phyloP scores from a whole-genome alignment of 1,139 yeast genomes.

The Scheffersomyces cryptocercus region DNA sequence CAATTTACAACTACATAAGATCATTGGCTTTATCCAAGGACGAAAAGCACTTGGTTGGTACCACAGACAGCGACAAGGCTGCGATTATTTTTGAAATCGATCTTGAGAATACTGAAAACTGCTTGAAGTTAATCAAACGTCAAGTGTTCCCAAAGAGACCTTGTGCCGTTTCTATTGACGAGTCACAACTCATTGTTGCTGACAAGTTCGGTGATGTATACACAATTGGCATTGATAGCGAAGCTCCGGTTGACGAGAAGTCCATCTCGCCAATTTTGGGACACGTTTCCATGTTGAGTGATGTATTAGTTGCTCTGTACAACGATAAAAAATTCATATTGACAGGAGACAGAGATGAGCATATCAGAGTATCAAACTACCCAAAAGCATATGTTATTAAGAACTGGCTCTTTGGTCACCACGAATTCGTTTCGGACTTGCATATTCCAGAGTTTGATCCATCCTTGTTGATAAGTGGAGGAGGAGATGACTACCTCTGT shows the following conservation, averaged over 20 bases:
- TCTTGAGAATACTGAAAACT: constrained; percentile 23
- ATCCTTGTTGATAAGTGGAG: constrained; percentile 66
- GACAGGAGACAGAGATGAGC: constrained; percentile 95
- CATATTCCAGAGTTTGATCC: constrained; percentile 52
- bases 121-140: constrained; percentile 59
- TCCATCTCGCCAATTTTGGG: constrained; percentile 73
- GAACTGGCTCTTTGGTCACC: constrained; percentile 85
- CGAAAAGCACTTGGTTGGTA: constrained; percentile 59
- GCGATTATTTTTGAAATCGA: constrained; percentile 60
- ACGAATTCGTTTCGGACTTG: constrained; percentile 72
- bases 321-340: constrained; percentile 57
- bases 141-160: constrained; percentile 90
- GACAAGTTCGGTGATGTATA: constrained; percentile 98
- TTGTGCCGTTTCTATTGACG: constrained; percentile 69
- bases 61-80: constrained; percentile 84
- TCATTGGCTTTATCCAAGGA: constrained; percentile 54
- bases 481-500: constrained; percentile 82
- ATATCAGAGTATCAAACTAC: constrained; percentile 80
- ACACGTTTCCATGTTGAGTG: constrained; percentile 95
- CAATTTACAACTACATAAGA: constrained; percentile 64
- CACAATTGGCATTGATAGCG: constrained; percentile 42
- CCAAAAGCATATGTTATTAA: constrained; percentile 80
- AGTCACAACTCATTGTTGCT: constrained; percentile 67
- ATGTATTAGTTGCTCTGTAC: constrained; percentile 49
- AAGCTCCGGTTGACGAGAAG: constrained; percentile 38